Conservation (phyloP, 257 asterid species). For the Plantago ovata region DNA sequence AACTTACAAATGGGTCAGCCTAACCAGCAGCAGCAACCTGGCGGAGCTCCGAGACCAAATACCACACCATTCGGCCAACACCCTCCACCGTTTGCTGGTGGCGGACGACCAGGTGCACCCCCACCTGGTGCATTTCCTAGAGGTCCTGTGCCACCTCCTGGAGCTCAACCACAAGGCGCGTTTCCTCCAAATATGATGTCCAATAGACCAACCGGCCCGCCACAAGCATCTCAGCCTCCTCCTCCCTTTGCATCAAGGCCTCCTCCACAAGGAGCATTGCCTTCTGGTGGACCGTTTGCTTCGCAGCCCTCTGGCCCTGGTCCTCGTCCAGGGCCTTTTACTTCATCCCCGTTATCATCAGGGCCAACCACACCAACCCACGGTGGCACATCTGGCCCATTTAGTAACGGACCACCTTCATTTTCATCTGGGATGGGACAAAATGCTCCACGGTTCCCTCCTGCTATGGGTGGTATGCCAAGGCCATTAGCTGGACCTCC, state of each 20-base stretch:
- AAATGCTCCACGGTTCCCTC: slow-evolving; percentile 61
- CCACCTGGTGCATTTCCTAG: slow-evolving; percentile 69
- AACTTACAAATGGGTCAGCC: slow-evolving; percentile 69
- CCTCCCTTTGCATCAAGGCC: slow-evolving; percentile 72
- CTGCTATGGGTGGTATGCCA: slow-evolving; percentile 46
- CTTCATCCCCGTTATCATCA: slow-evolving; percentile 45
- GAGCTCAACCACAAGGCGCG: slow-evolving; percentile 50
- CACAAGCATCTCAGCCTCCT: slow-evolving; percentile 64
- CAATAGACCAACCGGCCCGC: slow-evolving; percentile 56
- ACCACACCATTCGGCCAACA: slow-evolving; percentile 70
- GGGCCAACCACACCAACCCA: slow-evolving; percentile 45
- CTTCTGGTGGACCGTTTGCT: slow-evolving; percentile 51
- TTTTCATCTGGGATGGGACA: slow-evolving; percentile 43
- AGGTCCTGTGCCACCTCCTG: slow-evolving; percentile 46
- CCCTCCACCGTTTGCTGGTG: slow-evolving; percentile 57
- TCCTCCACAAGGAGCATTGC: slow-evolving; percentile 66
- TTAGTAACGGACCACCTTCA: slow-evolving; percentile 72
- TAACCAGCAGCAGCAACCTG: slow-evolving; percentile 56
- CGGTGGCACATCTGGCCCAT: slow-evolving; percentile 32
- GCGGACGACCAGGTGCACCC: slow-evolving; percentile 72
- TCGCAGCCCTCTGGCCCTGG: slow-evolving; percentile 42
- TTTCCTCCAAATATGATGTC: slow-evolving; percentile 49
- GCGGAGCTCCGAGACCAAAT: slow-evolving; percentile 57
- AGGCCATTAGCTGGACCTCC: slow-evolving; percentile 66
- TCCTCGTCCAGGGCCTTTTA: slow-evolving; percentile 59